Evolutionary conservation across 495 filamentous ascomycete species (phyloP), one percentile per base, ranked within the genome.

Genomic region (Trypethelium eluteriae): DNA sequence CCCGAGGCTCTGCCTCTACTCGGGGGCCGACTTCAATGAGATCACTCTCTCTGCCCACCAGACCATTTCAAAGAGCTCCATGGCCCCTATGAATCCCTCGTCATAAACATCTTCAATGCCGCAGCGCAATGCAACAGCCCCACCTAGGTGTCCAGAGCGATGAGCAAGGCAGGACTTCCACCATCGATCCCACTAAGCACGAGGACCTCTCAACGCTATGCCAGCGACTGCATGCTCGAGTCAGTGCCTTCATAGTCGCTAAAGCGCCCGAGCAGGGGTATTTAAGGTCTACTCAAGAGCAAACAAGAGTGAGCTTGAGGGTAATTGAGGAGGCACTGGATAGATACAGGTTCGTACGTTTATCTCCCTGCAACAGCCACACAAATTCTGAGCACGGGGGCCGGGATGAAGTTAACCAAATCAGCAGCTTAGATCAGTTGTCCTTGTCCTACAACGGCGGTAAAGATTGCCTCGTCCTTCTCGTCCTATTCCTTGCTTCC

Each of bases 391-490:
- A 25, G 18, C 9, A 63, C 50, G 2, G 2, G 16, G 7, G 39
- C 7, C 4, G 25, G 59, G 18, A 44, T 35, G 47, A 36, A 3
- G 56, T 62, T 68, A 47, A 62, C 34, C 49, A 64, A 39, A 44
- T 39, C 7, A 39, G 39, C 68, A 92, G 90, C 62, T 84, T 88
- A 64, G 80, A 87, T 61, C 83, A 95, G 70, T 81, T 98, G 59
- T 92, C 93, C 10, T 81, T 98, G 66, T 95, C 95, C 61, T 98
- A 96, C 75, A 98, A 98, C 70, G 94, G 94, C 78, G 94, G 94
- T 56, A 98, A 98, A 76, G 94, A 98, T 84, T 98, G 94, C 73
- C 86, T 97, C 35, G 90, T 96, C 65, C 86, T 97, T 10, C 82
- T 98, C n/a, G 80, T 98, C 70, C 81, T 97, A 66, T 91, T 93